Conservation (phyloP, 176 grass and related monocot species). For the Eleusine coracana region DNA sequence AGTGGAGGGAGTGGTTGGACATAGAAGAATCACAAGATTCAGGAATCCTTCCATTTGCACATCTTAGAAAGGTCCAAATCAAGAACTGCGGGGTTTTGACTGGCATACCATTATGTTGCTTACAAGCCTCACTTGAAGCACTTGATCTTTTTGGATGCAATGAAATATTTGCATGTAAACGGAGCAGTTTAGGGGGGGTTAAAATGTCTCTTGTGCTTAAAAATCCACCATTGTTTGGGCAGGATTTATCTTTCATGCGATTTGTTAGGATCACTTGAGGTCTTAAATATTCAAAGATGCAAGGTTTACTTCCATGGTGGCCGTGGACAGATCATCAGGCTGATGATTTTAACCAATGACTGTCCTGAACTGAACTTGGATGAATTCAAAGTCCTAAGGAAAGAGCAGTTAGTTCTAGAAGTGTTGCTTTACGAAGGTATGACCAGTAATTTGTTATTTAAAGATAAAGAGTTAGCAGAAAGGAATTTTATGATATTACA, state of each 20-base stretch:
- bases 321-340: conserved; percentile 4
- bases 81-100: conserved; percentile 23
- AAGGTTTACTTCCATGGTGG: conserved; percentile 11
- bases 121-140: conserved; percentile 38
- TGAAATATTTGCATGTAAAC: conserved; percentile 23
- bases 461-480: neutral
- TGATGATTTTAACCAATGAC: conserved; percentile 22
- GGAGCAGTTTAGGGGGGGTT: conserved; percentile 1
- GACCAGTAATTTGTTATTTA: neutral
- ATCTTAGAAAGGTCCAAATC: conserved; percentile 41
- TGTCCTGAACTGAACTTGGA: conserved; percentile 14
- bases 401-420: conserved; percentile 29
- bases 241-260: conserved; percentile 13
- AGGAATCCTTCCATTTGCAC: neutral
- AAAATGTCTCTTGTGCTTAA: conserved; percentile 8
- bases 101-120: conserved; percentile 19
- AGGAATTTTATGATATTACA: neutral
- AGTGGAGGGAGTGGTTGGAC: conserved; percentile 35
- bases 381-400: neutral
- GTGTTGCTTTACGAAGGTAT: conserved; percentile 27
- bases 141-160: conserved; percentile 33
- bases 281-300: conserved; percentile 26
- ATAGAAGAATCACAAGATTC: conserved; percentile 11
- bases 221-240: conserved; percentile 2
- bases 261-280: conserved; percentile 21